Evolutionary conservation across 2,329 filamentous ascomycete species (phyloP), one percentile per base, ranked within the genome.

Genomic region (Xylariaceae sp.): DNA sequence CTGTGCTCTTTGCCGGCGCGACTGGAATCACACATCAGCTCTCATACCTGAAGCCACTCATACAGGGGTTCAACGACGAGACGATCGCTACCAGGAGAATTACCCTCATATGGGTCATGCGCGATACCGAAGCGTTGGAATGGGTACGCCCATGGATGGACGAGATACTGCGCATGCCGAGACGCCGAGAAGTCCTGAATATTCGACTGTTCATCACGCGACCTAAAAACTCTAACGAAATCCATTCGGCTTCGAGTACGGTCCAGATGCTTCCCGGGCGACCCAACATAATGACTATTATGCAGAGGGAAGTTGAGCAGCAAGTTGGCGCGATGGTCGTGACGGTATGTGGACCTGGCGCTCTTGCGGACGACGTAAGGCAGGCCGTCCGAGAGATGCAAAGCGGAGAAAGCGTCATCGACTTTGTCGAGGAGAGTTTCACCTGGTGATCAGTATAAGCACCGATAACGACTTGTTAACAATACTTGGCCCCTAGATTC

Each of bases 21-120:
- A 91, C 94, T 5, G 94, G 94, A 58, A 97, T 99, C 72, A 96
- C 92, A 1, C 92, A 97, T 70, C 91, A 95, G 69, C 83, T 97
- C 29, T 89, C 91, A 32, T 95, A 95, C 70, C 80, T 96, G 8
- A 86, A 85, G 51, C 86, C 94, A 48, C 76, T 92, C 4, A 80
- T 92, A 54, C 74, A 84, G 50, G 87, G 87, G 3, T 87, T 81
- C 70, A 82, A 83, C 50, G 76, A 82, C 0, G 82, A 84, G 55
- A 91, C 85, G 1, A 84, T 91, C 36, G 91, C 92, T 4, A 90
- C 89, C 3, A 86, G 91, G 48, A 84, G 86, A 39, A 74, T 97
- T 44, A 89, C 87, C 1, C 83, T 97, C 7, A 83, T 96, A 56
- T 97, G 94, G 94, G 86, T 96, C 66, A 88, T 97, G 60, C 89